Conservation (phyloP, 192 early-diverging fungal genomes). For the Backusella tuberculispora region DNA sequence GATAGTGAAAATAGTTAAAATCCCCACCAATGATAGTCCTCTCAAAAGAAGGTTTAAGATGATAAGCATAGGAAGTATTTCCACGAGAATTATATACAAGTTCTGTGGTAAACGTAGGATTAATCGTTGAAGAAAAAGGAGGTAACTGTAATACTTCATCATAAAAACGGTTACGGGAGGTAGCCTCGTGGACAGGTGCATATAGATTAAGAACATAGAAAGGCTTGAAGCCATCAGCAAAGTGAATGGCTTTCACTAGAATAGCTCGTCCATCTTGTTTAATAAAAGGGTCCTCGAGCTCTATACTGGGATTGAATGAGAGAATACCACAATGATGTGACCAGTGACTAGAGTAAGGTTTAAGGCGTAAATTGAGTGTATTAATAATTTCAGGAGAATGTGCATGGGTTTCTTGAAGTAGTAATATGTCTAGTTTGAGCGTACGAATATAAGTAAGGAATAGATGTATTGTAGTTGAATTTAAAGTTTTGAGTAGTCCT, state of each 20-base stretch:
- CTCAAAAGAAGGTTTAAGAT: no score
- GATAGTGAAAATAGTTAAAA: no score
- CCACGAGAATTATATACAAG: background rate
- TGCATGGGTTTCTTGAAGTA: background rate
- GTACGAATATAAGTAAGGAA: background rate
- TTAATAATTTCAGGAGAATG: no score
- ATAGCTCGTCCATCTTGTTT: no score
- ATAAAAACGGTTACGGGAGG: background rate
- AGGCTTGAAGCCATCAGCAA: background rate
- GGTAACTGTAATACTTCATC: no score
- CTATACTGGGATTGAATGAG: background rate
- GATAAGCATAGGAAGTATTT: no score
- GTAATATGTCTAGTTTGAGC: background rate
- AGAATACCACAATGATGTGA: conserved; percentile 3
- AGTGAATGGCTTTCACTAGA: background rate
- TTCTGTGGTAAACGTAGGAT: background rate
- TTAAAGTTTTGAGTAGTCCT: background rate
- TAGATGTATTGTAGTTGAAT: background rate
- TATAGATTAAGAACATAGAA: background rate
- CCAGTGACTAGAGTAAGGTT: background rate
- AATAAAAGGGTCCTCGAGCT: no score
- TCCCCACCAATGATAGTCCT: no score
- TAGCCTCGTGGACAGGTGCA: background rate
- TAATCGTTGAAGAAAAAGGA: background rate
- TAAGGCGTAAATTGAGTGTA: background rate